Conservation (phyloP, 192 early-diverging fungal species). For the Entomortierella parvispora region DNA sequence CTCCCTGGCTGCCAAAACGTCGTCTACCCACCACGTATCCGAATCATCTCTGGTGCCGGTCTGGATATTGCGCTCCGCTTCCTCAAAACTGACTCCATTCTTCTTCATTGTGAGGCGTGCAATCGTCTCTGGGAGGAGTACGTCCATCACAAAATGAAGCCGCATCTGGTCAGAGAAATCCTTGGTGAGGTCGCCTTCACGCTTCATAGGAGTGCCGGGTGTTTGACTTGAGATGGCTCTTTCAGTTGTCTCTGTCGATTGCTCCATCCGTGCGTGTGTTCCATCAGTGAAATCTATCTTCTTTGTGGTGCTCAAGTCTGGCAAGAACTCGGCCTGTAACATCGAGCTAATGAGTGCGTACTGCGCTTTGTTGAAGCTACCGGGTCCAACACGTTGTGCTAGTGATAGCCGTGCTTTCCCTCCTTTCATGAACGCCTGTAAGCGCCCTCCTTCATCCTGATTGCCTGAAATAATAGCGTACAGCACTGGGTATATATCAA, state of each 20-base stretch:
- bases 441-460: slow-evolving; percentile 26
- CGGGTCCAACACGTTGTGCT: slow-evolving; percentile 34
- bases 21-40: slow-evolving; percentile 42
- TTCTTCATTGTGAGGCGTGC: slow-evolving; percentile 32
- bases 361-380: slow-evolving; percentile 21
- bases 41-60: slow-evolving; percentile 4
- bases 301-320: slow-evolving; percentile 31
- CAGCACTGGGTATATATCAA: slow-evolving; percentile 15
- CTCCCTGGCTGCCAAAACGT: slow-evolving; percentile 39
- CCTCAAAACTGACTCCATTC: slow-evolving; percentile 7
- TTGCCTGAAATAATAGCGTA: slow-evolving; percentile 28
- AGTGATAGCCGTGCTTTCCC: slow-evolving; percentile 22
- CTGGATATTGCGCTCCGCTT: slow-evolving; percentile 23
- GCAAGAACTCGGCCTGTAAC: slow-evolving; percentile 38
- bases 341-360: slow-evolving; percentile 15
- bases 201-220: slow-evolving; percentile 20
- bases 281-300: neutral
- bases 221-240: neutral
- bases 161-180: slow-evolving; percentile 27
- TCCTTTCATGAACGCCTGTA: slow-evolving; percentile 27
- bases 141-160: slow-evolving; percentile 35
- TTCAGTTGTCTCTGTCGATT: neutral
- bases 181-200: slow-evolving; percentile 13
- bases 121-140: slow-evolving; percentile 39
- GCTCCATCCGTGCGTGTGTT: neutral